These are phyloP conservation scores for Coffea canephora DNA, from an alignment of 257 asterid species.

Conservation along the genomic window DNA sequence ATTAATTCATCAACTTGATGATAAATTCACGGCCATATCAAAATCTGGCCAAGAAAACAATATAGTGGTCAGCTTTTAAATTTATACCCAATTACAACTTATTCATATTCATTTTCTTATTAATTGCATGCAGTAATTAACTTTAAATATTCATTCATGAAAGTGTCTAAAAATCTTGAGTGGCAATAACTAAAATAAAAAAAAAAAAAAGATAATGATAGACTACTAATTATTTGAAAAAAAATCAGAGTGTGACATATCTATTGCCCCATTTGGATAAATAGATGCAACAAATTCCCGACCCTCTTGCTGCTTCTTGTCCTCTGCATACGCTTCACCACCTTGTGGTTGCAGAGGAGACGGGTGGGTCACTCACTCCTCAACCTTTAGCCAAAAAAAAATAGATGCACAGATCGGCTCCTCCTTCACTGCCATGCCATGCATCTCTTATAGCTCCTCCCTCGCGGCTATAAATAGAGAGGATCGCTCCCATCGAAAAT, in stretches of 20 bases:
- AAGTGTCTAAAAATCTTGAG: too few relatives aligned
- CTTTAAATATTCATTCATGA: too few relatives aligned
- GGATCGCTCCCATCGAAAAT: not conserved
- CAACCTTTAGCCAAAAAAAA: constrained; percentile 18
- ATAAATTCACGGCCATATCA: too few relatives aligned
- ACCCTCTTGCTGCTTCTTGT: constrained; percentile 8
- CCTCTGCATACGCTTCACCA: constrained; percentile 2
- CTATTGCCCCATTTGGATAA: not conserved
- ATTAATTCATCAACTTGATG: too few relatives aligned
- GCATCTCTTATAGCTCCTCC: constrained; percentile 9
- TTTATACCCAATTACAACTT: too few relatives aligned
- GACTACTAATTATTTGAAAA: too few relatives aligned
- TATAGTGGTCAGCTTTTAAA: too few relatives aligned
- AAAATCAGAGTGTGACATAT: not conserved
- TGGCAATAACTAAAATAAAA: too few relatives aligned
- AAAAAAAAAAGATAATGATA: not conserved
- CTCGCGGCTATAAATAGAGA: not conserved
- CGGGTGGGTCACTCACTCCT: constrained; percentile 28
- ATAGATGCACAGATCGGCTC: constrained; percentile 10
- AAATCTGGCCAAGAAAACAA: too few relatives aligned
- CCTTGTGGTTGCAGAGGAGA: constrained; percentile 20
- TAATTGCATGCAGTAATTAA: too few relatives aligned
- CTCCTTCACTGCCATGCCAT: not conserved
- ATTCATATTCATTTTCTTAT: too few relatives aligned
- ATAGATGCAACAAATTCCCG: not conserved